Evolutionary conservation across 2,329 filamentous ascomycete species (phyloP).

Genomic region (Aspergillus caelatus): DNA sequence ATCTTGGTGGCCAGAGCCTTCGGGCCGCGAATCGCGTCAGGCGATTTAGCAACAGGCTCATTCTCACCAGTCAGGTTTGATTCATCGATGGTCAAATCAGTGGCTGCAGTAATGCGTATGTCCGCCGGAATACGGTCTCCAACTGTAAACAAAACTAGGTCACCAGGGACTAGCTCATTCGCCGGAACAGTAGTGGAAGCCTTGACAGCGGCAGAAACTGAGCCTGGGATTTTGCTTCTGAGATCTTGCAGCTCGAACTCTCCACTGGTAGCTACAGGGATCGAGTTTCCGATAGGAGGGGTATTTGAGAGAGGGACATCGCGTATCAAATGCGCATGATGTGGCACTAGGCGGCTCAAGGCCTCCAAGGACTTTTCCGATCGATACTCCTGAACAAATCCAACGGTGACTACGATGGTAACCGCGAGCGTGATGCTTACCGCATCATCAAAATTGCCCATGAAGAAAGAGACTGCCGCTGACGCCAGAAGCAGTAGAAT

Average conservation of each 20-base stretch:
- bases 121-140: slow-evolving; percentile 96
- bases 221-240: slow-evolving; percentile 51
- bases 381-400: slow-evolving; percentile 95
- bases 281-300: slow-evolving; percentile 25
- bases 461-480: slow-evolving; percentile 81
- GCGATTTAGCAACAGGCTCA: slow-evolving; percentile 80
- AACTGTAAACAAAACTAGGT: slow-evolving; percentile 90
- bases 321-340: slow-evolving; percentile 93
- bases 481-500: slow-evolving; percentile 91
- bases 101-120: slow-evolving; percentile 86
- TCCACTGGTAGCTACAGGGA: slow-evolving; percentile 34
- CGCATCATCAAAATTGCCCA: slow-evolving; percentile 93
- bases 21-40: slow-evolving; percentile 58
- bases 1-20: slow-evolving; percentile 32
- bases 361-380: slow-evolving; percentile 98
- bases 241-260: slow-evolving; percentile 54
- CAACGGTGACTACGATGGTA: slow-evolving; percentile 93
- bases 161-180: slow-evolving; percentile 83
- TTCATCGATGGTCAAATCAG: slow-evolving; percentile 90
- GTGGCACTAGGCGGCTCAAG: slow-evolving; percentile 88
- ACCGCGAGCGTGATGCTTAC: slow-evolving; percentile 95
- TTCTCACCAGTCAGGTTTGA: slow-evolving; percentile 98
- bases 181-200: slow-evolving; percentile 86
- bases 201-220: slow-evolving; percentile 67
- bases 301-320: slow-evolving; percentile 39